A percentile compares a stretch with the other conserved stretches of the same genome.
Conservation (phyloP, 2,329 filamentous ascomycete species). For the Cryoendolithus antarcticus region DNA sequence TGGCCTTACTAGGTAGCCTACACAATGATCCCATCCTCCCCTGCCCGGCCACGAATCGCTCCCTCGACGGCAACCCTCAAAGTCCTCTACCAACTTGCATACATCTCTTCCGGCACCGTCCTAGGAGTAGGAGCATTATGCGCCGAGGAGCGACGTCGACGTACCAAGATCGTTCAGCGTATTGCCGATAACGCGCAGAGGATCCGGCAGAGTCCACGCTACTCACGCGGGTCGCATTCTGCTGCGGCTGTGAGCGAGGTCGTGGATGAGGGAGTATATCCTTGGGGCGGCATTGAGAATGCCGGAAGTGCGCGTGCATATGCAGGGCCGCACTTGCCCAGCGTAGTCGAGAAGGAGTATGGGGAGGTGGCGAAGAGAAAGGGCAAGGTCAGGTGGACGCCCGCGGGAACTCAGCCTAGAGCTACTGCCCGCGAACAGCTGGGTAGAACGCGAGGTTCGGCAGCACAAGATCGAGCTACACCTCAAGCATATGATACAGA, state of each 20-base stretch:
- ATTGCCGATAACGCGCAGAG: conserved; percentile 24
- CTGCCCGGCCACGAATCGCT: conserved; percentile 13
- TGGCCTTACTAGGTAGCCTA: too few species aligned
- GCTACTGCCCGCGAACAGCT: too few species aligned
- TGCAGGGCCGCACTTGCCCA: conserved; percentile 13
- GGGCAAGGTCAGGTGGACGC: not conserved
- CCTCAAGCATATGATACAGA: too few species aligned
- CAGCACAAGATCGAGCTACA: too few species aligned
- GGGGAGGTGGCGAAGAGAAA: conserved; percentile 7
- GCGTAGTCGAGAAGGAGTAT: conserved; percentile 17
- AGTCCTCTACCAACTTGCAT: conserved; percentile 26
- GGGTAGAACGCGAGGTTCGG: too few species aligned
- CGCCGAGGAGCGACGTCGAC: conserved; percentile 24
- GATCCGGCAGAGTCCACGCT: conserved; percentile 19
- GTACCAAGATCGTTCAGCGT: conserved; percentile 20
- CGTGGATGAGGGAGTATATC: conserved; percentile 2
- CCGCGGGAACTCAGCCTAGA: too few species aligned
- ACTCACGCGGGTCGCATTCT: conserved; percentile 13
- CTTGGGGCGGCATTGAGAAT: not conserved
- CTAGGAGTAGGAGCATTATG: conserved; percentile 23
- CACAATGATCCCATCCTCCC: not conserved
- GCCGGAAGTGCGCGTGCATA: conserved; percentile 3
- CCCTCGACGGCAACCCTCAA: conserved; percentile 24
- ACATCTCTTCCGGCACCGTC: conserved; percentile 27
- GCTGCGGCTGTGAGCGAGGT: conserved; percentile 6